These are phyloP conservation scores for Krasilnikovozyma curviuscula DNA, from an alignment of 768 basidiomycete genomes.

Conservation along the genomic window DNA sequence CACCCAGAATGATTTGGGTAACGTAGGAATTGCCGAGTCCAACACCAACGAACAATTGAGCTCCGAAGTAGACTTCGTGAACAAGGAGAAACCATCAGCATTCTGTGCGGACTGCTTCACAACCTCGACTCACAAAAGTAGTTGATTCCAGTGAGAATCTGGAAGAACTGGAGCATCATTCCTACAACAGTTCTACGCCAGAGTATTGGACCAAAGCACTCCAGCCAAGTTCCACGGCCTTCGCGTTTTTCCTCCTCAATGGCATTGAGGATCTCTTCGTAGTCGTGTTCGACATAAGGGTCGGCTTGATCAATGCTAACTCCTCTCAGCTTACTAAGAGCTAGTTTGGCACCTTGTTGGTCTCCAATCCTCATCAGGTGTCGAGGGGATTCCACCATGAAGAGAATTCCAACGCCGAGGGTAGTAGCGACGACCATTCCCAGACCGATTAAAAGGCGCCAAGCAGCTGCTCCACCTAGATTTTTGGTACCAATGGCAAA, in stretches of 20 bases:
- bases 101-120: too few relatives aligned
- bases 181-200: too few relatives aligned
- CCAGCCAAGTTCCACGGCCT: constrained; percentile 38
- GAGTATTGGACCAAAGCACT: constrained; percentile 53
- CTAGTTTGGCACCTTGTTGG: constrained; percentile 32
- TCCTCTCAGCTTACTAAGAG: constrained; percentile 10
- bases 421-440: constrained; percentile 44
- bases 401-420: constrained; percentile 42
- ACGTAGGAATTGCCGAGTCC: constrained; percentile 41
- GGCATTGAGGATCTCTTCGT: constrained; percentile 37
- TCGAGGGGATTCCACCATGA: constrained; percentile 52
- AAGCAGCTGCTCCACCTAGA: constrained; percentile 32
- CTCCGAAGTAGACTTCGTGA: too few relatives aligned
- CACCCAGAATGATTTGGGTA: constrained; percentile 59
- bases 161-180: constrained; percentile 40
- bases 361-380: constrained; percentile 31
- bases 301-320: constrained; percentile 11
- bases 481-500: constrained; percentile 23
- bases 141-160: constrained; percentile 39
- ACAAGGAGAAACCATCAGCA: too few relatives aligned
- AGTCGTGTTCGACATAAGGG: constrained; percentile 18
- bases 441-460: constrained; percentile 43
- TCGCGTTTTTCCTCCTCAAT: constrained; percentile 35
- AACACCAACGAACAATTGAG: constrained; percentile 47
- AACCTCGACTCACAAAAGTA: constrained; percentile 15